These are phyloP conservation scores for Aspergillus phoenicis DNA, from an alignment of 2,329 filamentous ascomycete genomes.

Conservation along the genomic window DNA sequence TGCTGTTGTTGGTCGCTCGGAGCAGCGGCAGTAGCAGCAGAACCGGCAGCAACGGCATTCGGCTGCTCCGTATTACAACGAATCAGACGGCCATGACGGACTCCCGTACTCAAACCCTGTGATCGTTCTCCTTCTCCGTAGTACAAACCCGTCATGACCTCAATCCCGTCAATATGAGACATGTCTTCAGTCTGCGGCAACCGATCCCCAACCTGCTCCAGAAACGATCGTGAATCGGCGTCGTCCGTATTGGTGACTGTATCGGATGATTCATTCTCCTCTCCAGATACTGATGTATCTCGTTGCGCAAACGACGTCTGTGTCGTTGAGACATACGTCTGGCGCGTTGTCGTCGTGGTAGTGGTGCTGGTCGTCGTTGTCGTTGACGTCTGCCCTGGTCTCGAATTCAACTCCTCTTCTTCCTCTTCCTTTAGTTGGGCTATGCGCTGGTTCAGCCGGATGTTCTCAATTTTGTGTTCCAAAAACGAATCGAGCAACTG, in stretches of 20 bases:
- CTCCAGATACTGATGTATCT: constrained; percentile 36
- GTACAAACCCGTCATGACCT: constrained; percentile 85
- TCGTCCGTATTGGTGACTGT: constrained; percentile 37
- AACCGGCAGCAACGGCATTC: no score
- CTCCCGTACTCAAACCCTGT: constrained; percentile 83
- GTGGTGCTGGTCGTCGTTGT: background rate
- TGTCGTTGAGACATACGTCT: constrained; percentile 6
- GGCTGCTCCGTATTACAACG: constrained; percentile 72
- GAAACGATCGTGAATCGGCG: constrained; percentile 54
- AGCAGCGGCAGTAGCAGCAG: no score
- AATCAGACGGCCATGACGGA: constrained; percentile 76
- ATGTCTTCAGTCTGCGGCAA: constrained; percentile 79
- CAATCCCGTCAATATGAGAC: constrained; percentile 81
- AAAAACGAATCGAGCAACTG: constrained; percentile 86
- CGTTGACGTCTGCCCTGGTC: constrained; percentile 38
- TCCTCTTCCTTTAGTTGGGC: constrained; percentile 84
- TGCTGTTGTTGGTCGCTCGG: background rate
- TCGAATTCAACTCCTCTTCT: constrained; percentile 72
- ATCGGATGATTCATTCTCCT: constrained; percentile 40
- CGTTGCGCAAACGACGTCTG: background rate
- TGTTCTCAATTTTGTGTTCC: constrained; percentile 96
- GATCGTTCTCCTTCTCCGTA: constrained; percentile 89
- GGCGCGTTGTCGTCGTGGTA: constrained; percentile 3
- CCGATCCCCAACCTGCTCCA: constrained; percentile 80
- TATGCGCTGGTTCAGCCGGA: constrained; percentile 80